These are phyloP conservation scores for Yamadazyma triangularis DNA, from an alignment of 1,139 yeast genomes.

Conservation along the genomic window DNA sequence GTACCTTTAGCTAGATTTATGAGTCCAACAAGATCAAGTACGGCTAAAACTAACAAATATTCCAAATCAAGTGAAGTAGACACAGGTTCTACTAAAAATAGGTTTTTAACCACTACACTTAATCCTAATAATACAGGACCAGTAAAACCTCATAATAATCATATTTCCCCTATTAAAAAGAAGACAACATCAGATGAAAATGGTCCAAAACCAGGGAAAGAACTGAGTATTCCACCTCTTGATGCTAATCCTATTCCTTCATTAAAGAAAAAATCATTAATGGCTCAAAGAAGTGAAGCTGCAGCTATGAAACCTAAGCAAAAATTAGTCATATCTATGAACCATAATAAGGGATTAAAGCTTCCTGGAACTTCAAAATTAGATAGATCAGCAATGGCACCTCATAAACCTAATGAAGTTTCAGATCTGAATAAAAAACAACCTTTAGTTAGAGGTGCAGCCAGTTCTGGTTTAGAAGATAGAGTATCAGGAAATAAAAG, in stretches of 20 bases:
- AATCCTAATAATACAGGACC: constrained; percentile 3
- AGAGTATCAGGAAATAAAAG: constrained; percentile 9
- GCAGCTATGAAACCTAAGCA: constrained; percentile 23
- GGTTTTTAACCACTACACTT: constrained; percentile 5
- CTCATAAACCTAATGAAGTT: neutral
- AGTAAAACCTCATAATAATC: constrained; percentile 1
- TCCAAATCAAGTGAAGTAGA: constrained; percentile 3
- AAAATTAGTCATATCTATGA: constrained; percentile 25
- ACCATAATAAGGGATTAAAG: constrained; percentile 14
- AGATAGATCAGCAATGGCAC: constrained; percentile 1
- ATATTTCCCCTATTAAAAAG: constrained; percentile 7
- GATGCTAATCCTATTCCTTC: constrained; percentile 15
- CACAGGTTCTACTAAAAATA: constrained; percentile 3
- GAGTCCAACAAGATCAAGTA: constrained; percentile 27
- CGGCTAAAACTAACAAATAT: constrained; percentile 17
- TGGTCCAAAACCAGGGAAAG: neutral
- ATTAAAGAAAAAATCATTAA: constrained; percentile 27
- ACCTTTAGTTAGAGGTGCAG: constrained; percentile 5
- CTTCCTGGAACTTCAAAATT: constrained; percentile 1
- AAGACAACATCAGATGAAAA: neutral
- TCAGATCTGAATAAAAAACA: constrained; percentile 1
- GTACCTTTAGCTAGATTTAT: constrained; percentile 1
- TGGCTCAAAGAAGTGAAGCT: constrained; percentile 27
- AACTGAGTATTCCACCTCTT: constrained; percentile 10
- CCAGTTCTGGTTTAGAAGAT: constrained; percentile 4